Evolutionary conservation across 345 rosid species (phyloP).

Genomic region (Combretum micranthum): DNA sequence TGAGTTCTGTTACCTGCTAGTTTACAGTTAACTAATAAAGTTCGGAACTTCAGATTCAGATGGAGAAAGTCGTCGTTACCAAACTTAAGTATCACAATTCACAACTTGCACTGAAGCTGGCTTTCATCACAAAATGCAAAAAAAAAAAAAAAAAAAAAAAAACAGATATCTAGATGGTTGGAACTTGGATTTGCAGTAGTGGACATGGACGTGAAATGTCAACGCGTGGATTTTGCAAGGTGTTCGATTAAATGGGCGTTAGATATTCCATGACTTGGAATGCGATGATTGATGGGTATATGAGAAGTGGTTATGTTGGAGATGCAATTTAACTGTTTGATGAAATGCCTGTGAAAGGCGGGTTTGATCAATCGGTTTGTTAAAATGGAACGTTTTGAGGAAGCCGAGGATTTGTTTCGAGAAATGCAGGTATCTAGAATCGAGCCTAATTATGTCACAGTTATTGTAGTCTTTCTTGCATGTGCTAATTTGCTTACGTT

Average conservation of each 20-base stretch:
- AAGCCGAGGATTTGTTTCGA: conserved; percentile 52
- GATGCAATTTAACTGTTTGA: conserved; percentile 35
- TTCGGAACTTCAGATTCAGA: background rate
- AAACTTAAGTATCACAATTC: no score
- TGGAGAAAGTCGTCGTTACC: no score
- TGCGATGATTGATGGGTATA: conserved; percentile 62
- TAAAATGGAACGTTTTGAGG: conserved; percentile 34
- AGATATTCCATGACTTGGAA: conserved; percentile 62
- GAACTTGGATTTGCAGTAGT: conserved; percentile 64
- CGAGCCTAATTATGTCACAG: conserved; percentile 49
- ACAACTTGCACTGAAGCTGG: no score
- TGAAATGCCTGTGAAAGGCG: conserved; percentile 75
- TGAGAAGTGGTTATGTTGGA: conserved; percentile 32
- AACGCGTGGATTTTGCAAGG: conserved; percentile 34
- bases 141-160: no score
- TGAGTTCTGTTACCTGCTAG: background rate
- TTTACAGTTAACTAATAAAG: background rate
- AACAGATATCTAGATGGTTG: no score
- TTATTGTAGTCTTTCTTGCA: conserved; percentile 56
- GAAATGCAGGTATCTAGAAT: conserved; percentile 55
- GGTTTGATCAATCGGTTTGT: conserved; percentile 64
- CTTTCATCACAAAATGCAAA: no score
- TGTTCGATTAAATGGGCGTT: conserved; percentile 43
- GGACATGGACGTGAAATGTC: conserved; percentile 50
- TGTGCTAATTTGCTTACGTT: conserved; percentile 50